phyloP scores from a whole-genome alignment of 352 stramenopile genomes.

The Pythium aristosporum region DNA sequence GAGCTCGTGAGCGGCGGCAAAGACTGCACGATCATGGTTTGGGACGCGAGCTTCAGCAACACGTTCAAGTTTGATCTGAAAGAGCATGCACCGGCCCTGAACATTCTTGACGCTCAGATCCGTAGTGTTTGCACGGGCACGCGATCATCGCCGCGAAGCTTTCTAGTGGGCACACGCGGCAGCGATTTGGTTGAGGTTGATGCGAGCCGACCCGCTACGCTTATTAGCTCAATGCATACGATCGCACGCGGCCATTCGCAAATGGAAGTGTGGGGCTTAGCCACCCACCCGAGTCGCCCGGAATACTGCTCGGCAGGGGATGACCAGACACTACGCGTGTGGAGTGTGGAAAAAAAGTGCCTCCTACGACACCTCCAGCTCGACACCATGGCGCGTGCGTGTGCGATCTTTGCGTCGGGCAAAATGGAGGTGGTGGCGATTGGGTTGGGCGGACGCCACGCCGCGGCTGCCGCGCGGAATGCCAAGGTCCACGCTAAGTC shows the following conservation, averaged over 20 bases:
- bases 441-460: slow-evolving; percentile 59
- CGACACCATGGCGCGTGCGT: slow-evolving; percentile 59
- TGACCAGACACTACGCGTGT: slow-evolving; percentile 80
- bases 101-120: slow-evolving; percentile 28
- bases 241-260: slow-evolving; percentile 64
- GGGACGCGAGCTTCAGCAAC: slow-evolving; percentile 61
- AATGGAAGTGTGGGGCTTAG: slow-evolving; percentile 82
- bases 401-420: slow-evolving; percentile 40
- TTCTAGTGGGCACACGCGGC: slow-evolving; percentile 84
- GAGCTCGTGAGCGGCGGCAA: slow-evolving; percentile 86
- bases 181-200: slow-evolving; percentile 90
- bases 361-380: slow-evolving; percentile 41
- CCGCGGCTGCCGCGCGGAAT: slow-evolving; percentile 25
- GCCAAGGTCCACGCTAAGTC: slow-evolving; percentile 62
- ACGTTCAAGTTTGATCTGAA: slow-evolving; percentile 49
- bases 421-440: slow-evolving; percentile 50
- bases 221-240: slow-evolving; percentile 19
- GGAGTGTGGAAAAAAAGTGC: slow-evolving; percentile 55
- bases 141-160: slow-evolving; percentile 31
- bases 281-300: slow-evolving; percentile 57
- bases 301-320: slow-evolving; percentile 82
- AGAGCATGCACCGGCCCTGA: slow-evolving; percentile 23
- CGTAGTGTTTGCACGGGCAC: slow-evolving; percentile 44
- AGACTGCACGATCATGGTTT: slow-evolving; percentile 85
- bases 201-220: slow-evolving; percentile 22